phyloP scores from a whole-genome alignment of 129 eudicot species.

The carrot (Daucus carota) region DNA sequence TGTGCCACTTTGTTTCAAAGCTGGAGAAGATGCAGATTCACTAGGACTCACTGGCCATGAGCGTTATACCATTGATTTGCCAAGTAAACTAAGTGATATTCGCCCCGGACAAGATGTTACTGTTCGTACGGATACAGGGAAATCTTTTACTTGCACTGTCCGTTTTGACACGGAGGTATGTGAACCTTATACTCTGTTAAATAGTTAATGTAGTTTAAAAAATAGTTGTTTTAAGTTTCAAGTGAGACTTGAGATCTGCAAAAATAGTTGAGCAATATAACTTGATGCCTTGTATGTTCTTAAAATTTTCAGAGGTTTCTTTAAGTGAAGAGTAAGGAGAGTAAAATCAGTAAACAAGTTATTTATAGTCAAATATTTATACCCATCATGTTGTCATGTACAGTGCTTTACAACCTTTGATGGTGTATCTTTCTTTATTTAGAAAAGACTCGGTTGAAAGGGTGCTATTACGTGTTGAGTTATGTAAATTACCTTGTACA shows the following conservation, averaged over 20 bases:
- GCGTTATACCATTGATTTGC: constrained; percentile 48
- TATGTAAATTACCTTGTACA: background rate
- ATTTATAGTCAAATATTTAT: background rate
- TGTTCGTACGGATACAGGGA: constrained; percentile 41
- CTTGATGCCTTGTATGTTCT: background rate
- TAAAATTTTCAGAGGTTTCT: background rate
- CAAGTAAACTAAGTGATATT: constrained; percentile 35
- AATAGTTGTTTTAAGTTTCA: background rate
- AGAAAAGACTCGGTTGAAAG: too few species aligned
- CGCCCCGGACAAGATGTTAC: constrained; percentile 63
- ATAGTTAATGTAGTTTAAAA: background rate
- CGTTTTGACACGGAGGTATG: constrained; percentile 67
- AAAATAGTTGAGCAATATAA: background rate
- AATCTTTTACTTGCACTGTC: constrained; percentile 51
- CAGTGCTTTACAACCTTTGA: too few species aligned
- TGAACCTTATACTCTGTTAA: background rate
- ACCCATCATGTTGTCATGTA: background rate
- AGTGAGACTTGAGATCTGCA: background rate
- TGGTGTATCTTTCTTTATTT: too few species aligned
- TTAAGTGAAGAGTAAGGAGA: too few species aligned
- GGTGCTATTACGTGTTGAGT: too few species aligned
- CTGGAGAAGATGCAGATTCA: constrained; percentile 58
- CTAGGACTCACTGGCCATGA: constrained; percentile 60
- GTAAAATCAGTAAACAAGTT: background rate
- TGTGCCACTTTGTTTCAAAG: constrained; percentile 52